These are phyloP conservation scores for Alectoria sarmentosa DNA, from an alignment of 495 filamentous ascomycete species.

Conservation along the genomic window DNA sequence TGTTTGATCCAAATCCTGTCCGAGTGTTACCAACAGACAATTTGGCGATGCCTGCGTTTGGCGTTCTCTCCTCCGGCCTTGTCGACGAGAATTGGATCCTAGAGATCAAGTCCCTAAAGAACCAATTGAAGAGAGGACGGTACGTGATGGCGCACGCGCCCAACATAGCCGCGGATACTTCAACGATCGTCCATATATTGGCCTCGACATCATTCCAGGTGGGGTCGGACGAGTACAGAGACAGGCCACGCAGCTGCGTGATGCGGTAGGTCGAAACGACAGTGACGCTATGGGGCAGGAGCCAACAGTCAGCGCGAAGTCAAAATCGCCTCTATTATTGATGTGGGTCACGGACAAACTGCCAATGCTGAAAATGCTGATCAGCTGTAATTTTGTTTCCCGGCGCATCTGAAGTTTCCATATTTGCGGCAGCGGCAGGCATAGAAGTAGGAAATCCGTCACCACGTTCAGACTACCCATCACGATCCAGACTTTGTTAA, in stretches of 20 bases:
- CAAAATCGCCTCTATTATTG: too few species aligned
- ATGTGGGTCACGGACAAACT: conserved; percentile 27
- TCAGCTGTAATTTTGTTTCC: conserved; percentile 28
- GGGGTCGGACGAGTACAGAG: too few species aligned
- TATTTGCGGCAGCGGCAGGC: conserved; percentile 33
- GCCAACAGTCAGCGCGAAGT: too few species aligned
- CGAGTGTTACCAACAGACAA: neutral
- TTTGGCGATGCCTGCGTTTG: too few species aligned
- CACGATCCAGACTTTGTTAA: conserved; percentile 15
- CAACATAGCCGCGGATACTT: neutral
- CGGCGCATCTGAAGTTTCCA: conserved; percentile 29
- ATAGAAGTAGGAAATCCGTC: conserved; percentile 33
- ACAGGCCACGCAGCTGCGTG: too few species aligned
- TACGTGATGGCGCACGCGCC: neutral
- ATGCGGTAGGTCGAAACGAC: too few species aligned
- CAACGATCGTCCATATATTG: neutral
- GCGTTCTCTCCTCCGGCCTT: neutral
- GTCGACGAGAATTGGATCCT: neutral
- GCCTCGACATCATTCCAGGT: neutral
- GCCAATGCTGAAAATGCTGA: conserved; percentile 33
- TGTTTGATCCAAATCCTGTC: neutral
- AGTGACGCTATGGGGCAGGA: too few species aligned
- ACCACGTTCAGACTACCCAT: conserved; percentile 25
- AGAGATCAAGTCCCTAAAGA: neutral
- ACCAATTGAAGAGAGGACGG: neutral